Percentiles rank a stretch among this genome's conserved stretches.
These are phyloP conservation scores for Chlorella sp. DNA, from an alignment of 139 green algal species.

Conservation along the genomic window DNA sequence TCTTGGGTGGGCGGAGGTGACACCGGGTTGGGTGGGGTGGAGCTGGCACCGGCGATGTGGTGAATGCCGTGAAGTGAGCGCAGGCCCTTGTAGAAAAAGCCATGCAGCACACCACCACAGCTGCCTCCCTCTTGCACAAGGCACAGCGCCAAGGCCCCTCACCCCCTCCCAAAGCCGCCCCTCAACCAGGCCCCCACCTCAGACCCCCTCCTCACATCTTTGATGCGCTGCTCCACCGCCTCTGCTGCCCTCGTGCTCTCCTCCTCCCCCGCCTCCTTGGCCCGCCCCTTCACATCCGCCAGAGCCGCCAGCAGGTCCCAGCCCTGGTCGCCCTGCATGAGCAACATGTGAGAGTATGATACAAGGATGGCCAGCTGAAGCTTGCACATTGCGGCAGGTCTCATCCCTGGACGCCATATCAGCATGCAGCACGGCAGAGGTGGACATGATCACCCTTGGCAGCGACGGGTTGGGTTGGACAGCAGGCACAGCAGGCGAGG, in stretches of 20 bases:
- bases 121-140: neutral
- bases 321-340: conserved; percentile 51
- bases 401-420: neutral
- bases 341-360: neutral
- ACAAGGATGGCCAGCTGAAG: neutral
- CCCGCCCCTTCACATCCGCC: conserved; percentile 24
- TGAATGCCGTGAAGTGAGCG: no score
- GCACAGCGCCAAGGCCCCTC: no score
- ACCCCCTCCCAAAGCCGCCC: no score
- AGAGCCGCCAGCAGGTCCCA: conserved; percentile 70
- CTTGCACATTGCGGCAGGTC: neutral
- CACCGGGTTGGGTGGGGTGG: no score
- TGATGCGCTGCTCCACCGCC: conserved; percentile 55
- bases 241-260: conserved; percentile 39
- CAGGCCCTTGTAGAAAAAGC: no score
- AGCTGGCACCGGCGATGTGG: no score
- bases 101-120: neutral
- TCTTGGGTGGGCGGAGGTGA: no score
- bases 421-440: neutral
- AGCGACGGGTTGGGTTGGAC: neutral
- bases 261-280: conserved; percentile 28
- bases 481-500: neutral
- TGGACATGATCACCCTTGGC: neutral
- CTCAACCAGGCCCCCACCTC: no score
- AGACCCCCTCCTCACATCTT: conserved; percentile 37